Percentiles rank a stretch among this genome's conserved stretches.
Conservation (phyloP, 768 basidiomycete species). For the Austroboletus festivus region DNA sequence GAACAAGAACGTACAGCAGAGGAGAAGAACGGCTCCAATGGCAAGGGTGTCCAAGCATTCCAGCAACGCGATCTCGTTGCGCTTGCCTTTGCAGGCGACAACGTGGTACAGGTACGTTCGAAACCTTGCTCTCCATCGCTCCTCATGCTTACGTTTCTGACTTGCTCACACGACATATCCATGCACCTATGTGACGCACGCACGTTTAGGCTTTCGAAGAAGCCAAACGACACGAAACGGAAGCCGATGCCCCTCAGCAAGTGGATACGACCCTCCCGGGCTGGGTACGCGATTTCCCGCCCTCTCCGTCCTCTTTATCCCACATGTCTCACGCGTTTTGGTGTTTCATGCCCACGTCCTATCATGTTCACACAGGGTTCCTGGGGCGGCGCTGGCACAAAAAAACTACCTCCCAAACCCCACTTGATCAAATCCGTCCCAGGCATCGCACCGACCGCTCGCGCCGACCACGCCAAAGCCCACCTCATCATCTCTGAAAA, state of each 20-base stretch:
- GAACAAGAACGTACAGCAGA: conserved; percentile 57
- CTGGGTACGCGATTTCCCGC: conserved; percentile 74
- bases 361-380: conserved; percentile 57
- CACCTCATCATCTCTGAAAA: conserved; percentile 96
- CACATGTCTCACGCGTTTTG: too few relatives aligned
- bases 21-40: conserved; percentile 42
- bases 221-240: conserved; percentile 77
- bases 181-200: too few relatives aligned
- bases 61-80: conserved; percentile 91
- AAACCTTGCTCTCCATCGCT: not conserved
- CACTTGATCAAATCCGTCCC: conserved; percentile 78
- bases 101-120: conserved; percentile 77
- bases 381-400: conserved; percentile 83
- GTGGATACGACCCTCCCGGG: conserved; percentile 91
- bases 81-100: conserved; percentile 94
- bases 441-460: conserved; percentile 73
- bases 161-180: conserved; percentile 1
- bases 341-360: not conserved
- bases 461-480: conserved; percentile 80
- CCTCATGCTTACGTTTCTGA: too few relatives aligned
- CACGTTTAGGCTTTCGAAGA: conserved; percentile 73
- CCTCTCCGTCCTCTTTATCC: not conserved
- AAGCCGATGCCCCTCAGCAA: conserved; percentile 81
- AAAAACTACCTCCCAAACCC: conserved; percentile 57
- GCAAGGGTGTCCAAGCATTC: conserved; percentile 58